phyloP scores from a whole-genome alignment of 2,329 filamentous ascomycete genomes.

The Arthrobotrys iridis region DNA sequence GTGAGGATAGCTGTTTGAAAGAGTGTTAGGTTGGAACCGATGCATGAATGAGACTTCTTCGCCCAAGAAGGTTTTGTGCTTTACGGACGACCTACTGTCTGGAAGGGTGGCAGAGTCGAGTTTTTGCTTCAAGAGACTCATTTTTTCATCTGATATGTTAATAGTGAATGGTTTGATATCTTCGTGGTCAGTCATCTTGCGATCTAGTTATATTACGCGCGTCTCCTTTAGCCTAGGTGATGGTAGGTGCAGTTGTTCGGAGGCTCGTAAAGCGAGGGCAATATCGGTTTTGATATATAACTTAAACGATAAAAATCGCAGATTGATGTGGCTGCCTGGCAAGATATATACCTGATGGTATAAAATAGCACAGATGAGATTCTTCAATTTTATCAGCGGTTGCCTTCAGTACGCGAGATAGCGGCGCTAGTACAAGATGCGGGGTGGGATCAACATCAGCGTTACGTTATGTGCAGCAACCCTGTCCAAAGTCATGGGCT shows the following conservation, averaged over 20 bases:
- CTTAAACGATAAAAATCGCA: too few species aligned
- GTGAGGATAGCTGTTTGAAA: slow-evolving; percentile 22
- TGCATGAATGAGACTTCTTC: background rate
- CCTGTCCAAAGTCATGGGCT: too few species aligned
- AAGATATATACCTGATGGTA: too few species aligned
- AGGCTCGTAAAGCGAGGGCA: too few species aligned
- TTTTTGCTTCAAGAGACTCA: slow-evolving; percentile 26
- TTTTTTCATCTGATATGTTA: slow-evolving; percentile 6
- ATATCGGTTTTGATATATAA: too few species aligned
- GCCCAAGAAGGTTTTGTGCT: too few species aligned
- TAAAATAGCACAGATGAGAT: too few species aligned
- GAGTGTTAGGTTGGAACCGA: background rate
- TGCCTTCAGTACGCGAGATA: background rate
- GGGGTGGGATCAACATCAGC: background rate
- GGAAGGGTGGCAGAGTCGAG: slow-evolving; percentile 21
- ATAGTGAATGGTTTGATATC: slow-evolving; percentile 30
- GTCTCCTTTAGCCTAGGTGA: too few species aligned
- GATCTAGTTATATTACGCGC: too few species aligned
- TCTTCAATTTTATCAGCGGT: too few species aligned
- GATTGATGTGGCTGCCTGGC: too few species aligned
- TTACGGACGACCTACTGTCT: slow-evolving; percentile 16
- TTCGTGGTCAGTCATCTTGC: slow-evolving; percentile 7
- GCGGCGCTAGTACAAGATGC: background rate
- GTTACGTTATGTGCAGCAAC: background rate
- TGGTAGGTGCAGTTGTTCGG: too few species aligned